Percentiles rank a stretch among this genome's conserved stretches.
Conservation (phyloP, 371 early-diverging fungal genomes). For the Chytridium lagenaria region DNA sequence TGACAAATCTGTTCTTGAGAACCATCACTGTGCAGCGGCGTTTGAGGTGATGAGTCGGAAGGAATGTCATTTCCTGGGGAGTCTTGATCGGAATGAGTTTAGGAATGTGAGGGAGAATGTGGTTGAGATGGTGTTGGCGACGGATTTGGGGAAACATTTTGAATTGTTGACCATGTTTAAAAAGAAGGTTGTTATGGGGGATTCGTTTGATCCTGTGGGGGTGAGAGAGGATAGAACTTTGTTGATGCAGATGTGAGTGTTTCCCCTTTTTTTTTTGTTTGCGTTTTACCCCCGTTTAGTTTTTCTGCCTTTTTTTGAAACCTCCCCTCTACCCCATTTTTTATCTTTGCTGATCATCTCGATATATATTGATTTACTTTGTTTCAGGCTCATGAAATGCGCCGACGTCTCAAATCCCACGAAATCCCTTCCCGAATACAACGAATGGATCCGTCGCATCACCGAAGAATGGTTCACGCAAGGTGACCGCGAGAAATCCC, state of each 20-base stretch:
- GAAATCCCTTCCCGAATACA: slow-evolving; percentile 54
- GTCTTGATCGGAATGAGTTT: slow-evolving; percentile 43
- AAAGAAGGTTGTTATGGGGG: slow-evolving; percentile 46
- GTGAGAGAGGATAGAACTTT: slow-evolving; percentile 53
- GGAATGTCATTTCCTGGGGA: slow-evolving; percentile 47
- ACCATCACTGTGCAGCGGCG: slow-evolving; percentile 88
- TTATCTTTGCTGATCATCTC: not conserved
- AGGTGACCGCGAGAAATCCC: slow-evolving; percentile 58
- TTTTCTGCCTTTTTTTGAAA: slow-evolving; percentile 1
- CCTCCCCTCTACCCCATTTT: too few species aligned
- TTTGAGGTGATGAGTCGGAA: slow-evolving; percentile 71
- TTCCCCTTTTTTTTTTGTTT: slow-evolving; percentile 11
- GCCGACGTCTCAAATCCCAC: slow-evolving; percentile 65
- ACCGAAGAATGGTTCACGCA: slow-evolving; percentile 58
- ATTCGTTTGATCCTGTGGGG: slow-evolving; percentile 50
- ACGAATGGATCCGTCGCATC: slow-evolving; percentile 55
- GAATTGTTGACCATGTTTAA: slow-evolving; percentile 53
- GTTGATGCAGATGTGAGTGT: slow-evolving; percentile 52
- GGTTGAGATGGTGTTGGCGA: slow-evolving; percentile 61
- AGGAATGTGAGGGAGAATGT: slow-evolving; percentile 43
- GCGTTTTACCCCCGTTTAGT: not conserved
- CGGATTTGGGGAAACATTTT: slow-evolving; percentile 60
- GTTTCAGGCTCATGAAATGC: slow-evolving; percentile 54
- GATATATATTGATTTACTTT: not conserved
- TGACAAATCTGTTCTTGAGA: slow-evolving; percentile 92